These are phyloP conservation scores for Kwoniella dejecticola DNA, from an alignment of 768 basidiomycete genomes.

Conservation along the genomic window DNA sequence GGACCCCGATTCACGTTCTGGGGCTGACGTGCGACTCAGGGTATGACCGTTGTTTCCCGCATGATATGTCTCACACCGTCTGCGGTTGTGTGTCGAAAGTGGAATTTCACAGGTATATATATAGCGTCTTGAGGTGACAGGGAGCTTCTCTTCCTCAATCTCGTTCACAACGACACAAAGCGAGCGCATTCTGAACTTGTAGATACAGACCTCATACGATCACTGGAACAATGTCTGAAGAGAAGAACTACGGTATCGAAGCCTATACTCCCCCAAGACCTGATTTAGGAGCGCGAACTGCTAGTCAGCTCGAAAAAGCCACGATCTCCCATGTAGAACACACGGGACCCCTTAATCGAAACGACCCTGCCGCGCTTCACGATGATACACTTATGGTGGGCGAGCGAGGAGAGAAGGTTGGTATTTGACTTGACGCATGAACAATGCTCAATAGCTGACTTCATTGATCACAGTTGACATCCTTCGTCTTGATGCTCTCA, in stretches of 20 bases:
- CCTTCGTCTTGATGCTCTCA: conserved; percentile 26
- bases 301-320: conserved; percentile 27
- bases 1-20: not conserved
- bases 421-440: not conserved
- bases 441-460: no score
- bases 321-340: conserved; percentile 20
- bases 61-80: not conserved
- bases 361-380: conserved; percentile 14
- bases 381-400: conserved; percentile 35
- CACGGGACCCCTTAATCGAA: conserved; percentile 3
- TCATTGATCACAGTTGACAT: conserved; percentile 20
- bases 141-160: not conserved
- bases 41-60: conserved; percentile 1
- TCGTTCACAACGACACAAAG: no score
- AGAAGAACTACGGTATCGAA: conserved; percentile 17
- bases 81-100: not conserved
- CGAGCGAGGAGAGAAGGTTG: conserved; percentile 34
- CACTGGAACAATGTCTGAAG: conserved; percentile 8
- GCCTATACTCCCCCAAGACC: not conserved
- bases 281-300: not conserved
- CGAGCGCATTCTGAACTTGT: no score
- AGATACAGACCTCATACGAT: no score
- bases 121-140: not conserved
- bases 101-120: not conserved
- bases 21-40: not conserved